Evolutionary conservation across 148 eudicot species (phyloP).

Genomic region (Vaccinium myrtillus): DNA sequence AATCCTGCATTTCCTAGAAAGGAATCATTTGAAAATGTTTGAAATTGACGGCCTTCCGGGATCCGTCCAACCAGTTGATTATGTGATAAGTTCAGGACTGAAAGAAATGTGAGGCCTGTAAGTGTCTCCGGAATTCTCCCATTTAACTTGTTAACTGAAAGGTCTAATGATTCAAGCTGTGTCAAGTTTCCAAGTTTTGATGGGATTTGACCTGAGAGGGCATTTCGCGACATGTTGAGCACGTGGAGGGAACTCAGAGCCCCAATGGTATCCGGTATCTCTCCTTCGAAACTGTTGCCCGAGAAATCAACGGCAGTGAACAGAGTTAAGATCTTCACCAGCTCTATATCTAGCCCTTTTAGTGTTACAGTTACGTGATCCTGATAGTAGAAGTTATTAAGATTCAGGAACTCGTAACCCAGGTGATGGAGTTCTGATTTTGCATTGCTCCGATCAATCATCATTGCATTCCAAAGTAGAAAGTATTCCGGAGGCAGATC

Average conservation of each 20-base stretch:
- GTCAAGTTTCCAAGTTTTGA: slow-evolving; percentile 23
- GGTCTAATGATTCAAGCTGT: slow-evolving; percentile 16
- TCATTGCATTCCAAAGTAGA: slow-evolving; percentile 25
- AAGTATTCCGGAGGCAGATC: slow-evolving; percentile 7
- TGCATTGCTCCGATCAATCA: background rate
- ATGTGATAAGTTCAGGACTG: slow-evolving; percentile 33
- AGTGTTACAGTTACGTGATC: slow-evolving; percentile 24
- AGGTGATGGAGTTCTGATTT: background rate
- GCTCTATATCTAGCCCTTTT: slow-evolving; percentile 37
- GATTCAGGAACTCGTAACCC: background rate
- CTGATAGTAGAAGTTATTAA: slow-evolving; percentile 13
- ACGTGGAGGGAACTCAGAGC: slow-evolving; percentile 24
- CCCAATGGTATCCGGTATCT: slow-evolving; percentile 28
- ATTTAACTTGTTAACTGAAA: slow-evolving; percentile 3
- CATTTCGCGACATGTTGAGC: slow-evolving; percentile 41
- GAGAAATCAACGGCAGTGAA: slow-evolving; percentile 47
- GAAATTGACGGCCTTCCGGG: no score
- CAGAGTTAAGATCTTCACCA: slow-evolving; percentile 40
- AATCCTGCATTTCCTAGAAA: slow-evolving; percentile 25
- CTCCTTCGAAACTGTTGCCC: slow-evolving; percentile 32
- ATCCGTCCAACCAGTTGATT: slow-evolving; percentile 30
- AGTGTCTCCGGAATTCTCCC: slow-evolving; percentile 32
- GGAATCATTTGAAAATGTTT: slow-evolving; percentile 20
- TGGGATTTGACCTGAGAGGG: slow-evolving; percentile 37
- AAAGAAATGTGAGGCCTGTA: slow-evolving; percentile 25